Evolutionary conservation across 2,329 filamentous ascomycete genomes (phyloP), one percentile per base, ranked within the genome.

Genomic region (Colletotrichum horii): DNA sequence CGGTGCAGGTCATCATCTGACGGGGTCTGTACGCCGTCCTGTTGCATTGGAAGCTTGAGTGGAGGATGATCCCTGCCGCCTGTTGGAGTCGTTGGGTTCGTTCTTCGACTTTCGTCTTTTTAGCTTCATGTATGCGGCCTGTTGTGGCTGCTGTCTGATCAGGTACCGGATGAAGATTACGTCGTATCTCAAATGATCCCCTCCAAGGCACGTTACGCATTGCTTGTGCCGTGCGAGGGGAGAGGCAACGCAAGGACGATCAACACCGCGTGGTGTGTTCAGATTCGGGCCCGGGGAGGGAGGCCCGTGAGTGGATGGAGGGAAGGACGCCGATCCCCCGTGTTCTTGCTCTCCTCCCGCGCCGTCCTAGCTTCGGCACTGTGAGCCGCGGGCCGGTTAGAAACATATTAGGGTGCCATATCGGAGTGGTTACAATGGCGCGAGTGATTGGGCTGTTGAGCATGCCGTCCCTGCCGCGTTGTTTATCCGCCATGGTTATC

Each of bases 401-500:
- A 71, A 24, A 75, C 68, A 75, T 32, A 71, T 71, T 66, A 30
- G 36, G 38, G 2, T 66, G 43, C 26, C 19, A 66, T 66, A n/a
- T 60, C n/a, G 15, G 14, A 34, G 32, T 67, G 34, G 19, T 30
- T 26, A 34, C 61, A 60, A 14, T 56, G 43, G 9, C 12, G 28
- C 9, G 9, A 24, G 19, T 24, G 68, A 75, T 38, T 55, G 68
- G 55, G 24, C 36, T 6, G 38, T 26, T n/a, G 6, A 22, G 19
- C 26, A 48, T 65, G 22, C 61, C 55, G 55, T 28, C n/a, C 36
- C 36, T n/a, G 28, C 48, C 52, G n/a, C 16, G 28, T 30, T 24
- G 34, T 72, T 72, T 67, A 75, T n/a, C 68, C 69, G 73, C 32
- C 56, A 48, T 56, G 38, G 38, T 70, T 16, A 28, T 36, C 32